Evolutionary conservation across 371 early-diverging fungal species (phyloP), one percentile per base, ranked within the genome.

Genomic region (Dipsacomyces acuminosporus): DNA sequence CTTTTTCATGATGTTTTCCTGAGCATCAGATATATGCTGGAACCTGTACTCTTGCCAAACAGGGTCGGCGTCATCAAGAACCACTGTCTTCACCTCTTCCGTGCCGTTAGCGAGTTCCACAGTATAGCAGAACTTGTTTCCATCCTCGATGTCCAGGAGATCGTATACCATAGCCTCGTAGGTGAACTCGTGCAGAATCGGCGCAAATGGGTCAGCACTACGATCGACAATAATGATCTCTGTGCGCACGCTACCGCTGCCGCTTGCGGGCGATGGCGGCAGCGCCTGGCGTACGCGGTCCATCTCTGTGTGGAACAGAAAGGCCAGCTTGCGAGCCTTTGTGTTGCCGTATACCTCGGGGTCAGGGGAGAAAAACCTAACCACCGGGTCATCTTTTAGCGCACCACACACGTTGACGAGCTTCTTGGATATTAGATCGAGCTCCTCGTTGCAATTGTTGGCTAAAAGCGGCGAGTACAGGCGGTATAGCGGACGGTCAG

Each of bases 131-230:
- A 56, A 74, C 54, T 62, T 62, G 22, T 79, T 71, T 17, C 88
- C 86, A 53, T 87, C 81, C 61, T 87, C 85, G 15, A 90, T 79
- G 15, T 79, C 74, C n/a, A 93, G 59, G 33, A 93, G 67, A 64
- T 98, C 97, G 44, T 90, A 84, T 13, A 85, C 82, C 86, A 93
- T 89, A 3, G 96, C 92, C 73, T 96, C 94, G 57, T 94, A 96
- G 0, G 94, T 90, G 38, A 96, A 91, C 60, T 93, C 90, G 72
- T 96, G 97, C 23, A 96, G 64, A 18, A 96, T 73, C 1, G 98
- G 95, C 7, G 93, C 79, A 45, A 80, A 71, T 30, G 85, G 76
- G 73, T 98, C 98, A 41, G 92, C 77, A 2, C 89, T 83, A 49
- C 98, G 87, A 75, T 98, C 98, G 21, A 92, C 66, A 50, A 98